phyloP scores from a whole-genome alignment of 768 basidiomycete genomes.

The Boletus subparvulus region DNA sequence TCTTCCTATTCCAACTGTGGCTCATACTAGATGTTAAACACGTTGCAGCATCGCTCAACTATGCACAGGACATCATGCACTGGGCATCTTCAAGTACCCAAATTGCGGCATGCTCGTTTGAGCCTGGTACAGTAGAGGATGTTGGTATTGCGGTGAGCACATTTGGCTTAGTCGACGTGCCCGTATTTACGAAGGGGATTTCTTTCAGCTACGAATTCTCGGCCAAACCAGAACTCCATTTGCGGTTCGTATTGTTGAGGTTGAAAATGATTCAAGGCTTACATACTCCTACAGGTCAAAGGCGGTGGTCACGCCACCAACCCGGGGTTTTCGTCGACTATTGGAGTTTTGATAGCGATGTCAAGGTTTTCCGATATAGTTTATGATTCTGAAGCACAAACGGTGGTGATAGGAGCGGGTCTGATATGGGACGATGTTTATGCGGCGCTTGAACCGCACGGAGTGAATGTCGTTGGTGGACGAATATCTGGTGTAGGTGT shows the following conservation, averaged over 20 bases:
- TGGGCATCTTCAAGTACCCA: conserved; percentile 53
- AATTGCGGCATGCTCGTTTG: conserved; percentile 49
- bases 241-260: background rate
- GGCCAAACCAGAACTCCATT: conserved; percentile 41
- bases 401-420: conserved; percentile 39
- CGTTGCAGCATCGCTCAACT: conserved; percentile 24
- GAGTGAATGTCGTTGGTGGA: conserved; percentile 40
- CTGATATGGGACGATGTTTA: conserved; percentile 41
- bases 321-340: conserved; percentile 56
- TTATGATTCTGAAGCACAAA: conserved; percentile 40
- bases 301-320: conserved; percentile 59
- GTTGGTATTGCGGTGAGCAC: conserved; percentile 45
- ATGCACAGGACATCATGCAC: conserved; percentile 43
- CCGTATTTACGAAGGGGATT: background rate
- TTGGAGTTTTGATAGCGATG: conserved; percentile 59
- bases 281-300: conserved; percentile 28
- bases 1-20: background rate
- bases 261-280: too few species aligned
- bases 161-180: too few species aligned
- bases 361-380: conserved; percentile 40
- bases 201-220: conserved; percentile 16
- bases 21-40: background rate
- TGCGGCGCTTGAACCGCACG: too few species aligned
- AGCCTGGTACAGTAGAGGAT: conserved; percentile 53
- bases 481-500: conserved; percentile 46